Conservation (phyloP, 345 rosid genomes). For the Melastoma malabathricum region DNA sequence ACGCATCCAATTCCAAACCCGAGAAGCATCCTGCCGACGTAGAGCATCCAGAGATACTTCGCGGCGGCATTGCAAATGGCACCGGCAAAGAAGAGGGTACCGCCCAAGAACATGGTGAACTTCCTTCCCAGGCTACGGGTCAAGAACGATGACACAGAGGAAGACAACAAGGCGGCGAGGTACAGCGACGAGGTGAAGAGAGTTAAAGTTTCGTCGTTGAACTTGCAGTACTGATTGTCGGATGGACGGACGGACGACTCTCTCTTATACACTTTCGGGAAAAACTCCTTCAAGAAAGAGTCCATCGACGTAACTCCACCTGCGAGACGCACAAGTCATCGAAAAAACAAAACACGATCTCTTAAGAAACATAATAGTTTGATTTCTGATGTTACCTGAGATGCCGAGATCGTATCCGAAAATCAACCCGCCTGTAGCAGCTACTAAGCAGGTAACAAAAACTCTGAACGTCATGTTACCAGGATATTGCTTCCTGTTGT, state of each 20-base stretch:
- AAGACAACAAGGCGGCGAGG: slow-evolving; percentile 21
- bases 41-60: slow-evolving; percentile 13
- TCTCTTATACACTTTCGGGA: slow-evolving; percentile 16
- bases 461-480: slow-evolving; percentile 17
- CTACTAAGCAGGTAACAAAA: slow-evolving; percentile 14
- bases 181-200: slow-evolving; percentile 31
- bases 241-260: slow-evolving; percentile 11
- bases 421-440: slow-evolving; percentile 26
- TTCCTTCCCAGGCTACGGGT: slow-evolving; percentile 16
- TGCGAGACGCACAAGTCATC: not conserved
- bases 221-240: slow-evolving; percentile 27
- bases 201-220: slow-evolving; percentile 16
- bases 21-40: slow-evolving; percentile 19
- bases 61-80: slow-evolving; percentile 21
- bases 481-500: slow-evolving; percentile 13
- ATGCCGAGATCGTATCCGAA: slow-evolving; percentile 34
- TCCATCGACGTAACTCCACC: slow-evolving; percentile 37
- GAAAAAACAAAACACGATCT: not conserved
- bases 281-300: slow-evolving; percentile 21
- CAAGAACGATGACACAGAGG: slow-evolving; percentile 1
- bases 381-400: slow-evolving; percentile 16
- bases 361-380: not conserved
- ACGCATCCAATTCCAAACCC: slow-evolving; percentile 27
- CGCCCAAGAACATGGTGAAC: slow-evolving; percentile 12
- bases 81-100: slow-evolving; percentile 16